Evolutionary conservation across 257 asterid species (phyloP), one percentile per base, ranked within the genome.

Genomic region (Petunia secreta): DNA sequence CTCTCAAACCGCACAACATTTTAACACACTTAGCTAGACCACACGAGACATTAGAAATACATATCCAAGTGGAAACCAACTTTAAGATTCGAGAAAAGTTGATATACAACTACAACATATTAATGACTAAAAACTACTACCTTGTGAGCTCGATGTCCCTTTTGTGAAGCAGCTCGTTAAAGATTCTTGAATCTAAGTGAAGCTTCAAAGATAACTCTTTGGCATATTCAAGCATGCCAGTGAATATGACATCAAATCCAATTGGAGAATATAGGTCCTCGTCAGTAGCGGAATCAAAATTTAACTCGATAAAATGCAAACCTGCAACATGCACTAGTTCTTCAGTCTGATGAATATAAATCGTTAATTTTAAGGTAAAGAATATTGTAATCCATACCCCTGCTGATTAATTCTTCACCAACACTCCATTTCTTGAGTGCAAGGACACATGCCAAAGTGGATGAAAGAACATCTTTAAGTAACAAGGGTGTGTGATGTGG

Each of bases 381-480:
- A 7, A 57, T 44, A 80, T 60, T 15, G 10, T 15, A 34, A 37
- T 57, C 60, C 83, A 77, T 80, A 90, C 99, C 99, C 76, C 82
- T 88, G 59, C 48, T 78, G 66, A 93, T 86, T 40, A 91, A 89
- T 74, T 93, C 91, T 81, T 87, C 87, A 44, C 97, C 97, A 46
- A 91, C 82, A 38, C 91, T 91, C 99, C 99, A 95, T 84, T 81
- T 91, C 82, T 84, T 89, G 57, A 95, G 97, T 0, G 98, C 97
- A 83, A 95, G 97, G 83, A 93, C 85, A 65, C 93, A 90, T 9
- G 99, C 99, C 83, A 95, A 83, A 14, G 99, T 93, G 64, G 97
- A 93, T 78, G 93, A 91, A 63, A 93, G 86, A 41, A 87, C 90
- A 79, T 93, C 98, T 82, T 92, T 95, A 71, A 81, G 88, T 53